Base-by-base conservation (phyloP, 164 flowering plant species). In the Cinnamomum chago region DNA sequence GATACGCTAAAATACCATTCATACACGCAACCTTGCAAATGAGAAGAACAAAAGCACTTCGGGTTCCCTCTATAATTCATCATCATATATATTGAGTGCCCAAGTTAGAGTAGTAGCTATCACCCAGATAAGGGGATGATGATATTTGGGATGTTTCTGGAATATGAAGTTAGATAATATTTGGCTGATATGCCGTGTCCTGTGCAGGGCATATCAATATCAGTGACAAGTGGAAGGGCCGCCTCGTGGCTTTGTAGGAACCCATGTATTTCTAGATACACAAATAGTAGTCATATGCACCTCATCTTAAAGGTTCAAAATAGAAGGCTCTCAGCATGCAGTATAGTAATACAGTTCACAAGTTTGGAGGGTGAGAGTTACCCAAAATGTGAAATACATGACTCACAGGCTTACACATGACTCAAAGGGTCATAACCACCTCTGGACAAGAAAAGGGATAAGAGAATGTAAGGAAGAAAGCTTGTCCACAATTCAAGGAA, bases 401-500 rank as follows among this genome's bases (percentile, higher is more conserved):
- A 78, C 72, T 30, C 55, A 25, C 33, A 79, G 70, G 47, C 75
- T 66, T 18, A 70, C 78, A 78, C 81, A 78, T 73, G 70, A 65
- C 25, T 51, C 74, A 65, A 77, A 25, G 20, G 72, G 27, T 47
- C 51, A 20, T 28, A 22, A 40, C 50, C 35, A 27, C 51, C 28
- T 14, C 51, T 30, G 50, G 64, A 67, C 70, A 15, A 33, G 10
- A 27, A 28, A 65, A 47, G 52, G 75, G 80, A 80, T 81, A 79
- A 77, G 83, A 76, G 67, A 70, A 69, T 9, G 25, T 40, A 62
- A 65, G 67, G 75, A 74, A 68, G 40, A 27, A 71, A 78, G 70
- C 67, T 67, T 74, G 80, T 76, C 84, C 86, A 81, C 82, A 73
- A 72, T 5, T 52, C 69, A 33, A 50, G 62, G 52, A 24, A 65